phyloP scores from a whole-genome alignment of 768 basidiomycete species.

The Tylopilus felleus region DNA sequence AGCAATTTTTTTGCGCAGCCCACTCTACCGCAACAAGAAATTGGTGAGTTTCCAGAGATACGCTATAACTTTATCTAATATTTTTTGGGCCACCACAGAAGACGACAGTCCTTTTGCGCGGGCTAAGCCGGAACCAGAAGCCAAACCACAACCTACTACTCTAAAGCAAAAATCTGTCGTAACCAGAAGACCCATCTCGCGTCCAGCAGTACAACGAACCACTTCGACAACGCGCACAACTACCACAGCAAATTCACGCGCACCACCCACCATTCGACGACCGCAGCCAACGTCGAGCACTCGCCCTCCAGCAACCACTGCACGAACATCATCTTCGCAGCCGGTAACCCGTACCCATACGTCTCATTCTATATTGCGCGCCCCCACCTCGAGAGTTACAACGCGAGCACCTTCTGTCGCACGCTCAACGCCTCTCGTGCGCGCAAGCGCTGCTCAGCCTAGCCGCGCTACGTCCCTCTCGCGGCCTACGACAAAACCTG shows the following conservation, averaged over 20 bases:
- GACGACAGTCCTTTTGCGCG: slow-evolving; percentile 31
- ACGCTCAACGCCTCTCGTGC: slow-evolving; percentile 19
- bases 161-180: neutral
- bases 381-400: slow-evolving; percentile 15
- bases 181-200: slow-evolving; percentile 2
- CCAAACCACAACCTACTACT: slow-evolving; percentile 10
- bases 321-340: slow-evolving; percentile 15
- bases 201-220: slow-evolving; percentile 9
- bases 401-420: slow-evolving; percentile 17
- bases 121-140: slow-evolving; percentile 3
- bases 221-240: neutral
- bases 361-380: slow-evolving; percentile 19
- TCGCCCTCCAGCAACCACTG: slow-evolving; percentile 6
- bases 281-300: slow-evolving; percentile 1
- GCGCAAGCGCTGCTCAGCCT: slow-evolving; percentile 1
- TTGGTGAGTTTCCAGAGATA: slow-evolving; percentile 19
- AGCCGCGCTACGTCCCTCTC: slow-evolving; percentile 6
- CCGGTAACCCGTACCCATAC: slow-evolving; percentile 25
- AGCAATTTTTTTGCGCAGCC: slow-evolving; percentile 19
- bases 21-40: slow-evolving; percentile 17
- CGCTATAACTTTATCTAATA: neutral
- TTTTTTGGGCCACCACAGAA: slow-evolving; percentile 8
- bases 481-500: slow-evolving; percentile 10
- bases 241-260: slow-evolving; percentile 4
- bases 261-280: slow-evolving; percentile 10